Evolutionary conservation across 257 asterid genomes (phyloP), one percentile per base, ranked within the genome.

Genomic region (Petrea volubilis): DNA sequence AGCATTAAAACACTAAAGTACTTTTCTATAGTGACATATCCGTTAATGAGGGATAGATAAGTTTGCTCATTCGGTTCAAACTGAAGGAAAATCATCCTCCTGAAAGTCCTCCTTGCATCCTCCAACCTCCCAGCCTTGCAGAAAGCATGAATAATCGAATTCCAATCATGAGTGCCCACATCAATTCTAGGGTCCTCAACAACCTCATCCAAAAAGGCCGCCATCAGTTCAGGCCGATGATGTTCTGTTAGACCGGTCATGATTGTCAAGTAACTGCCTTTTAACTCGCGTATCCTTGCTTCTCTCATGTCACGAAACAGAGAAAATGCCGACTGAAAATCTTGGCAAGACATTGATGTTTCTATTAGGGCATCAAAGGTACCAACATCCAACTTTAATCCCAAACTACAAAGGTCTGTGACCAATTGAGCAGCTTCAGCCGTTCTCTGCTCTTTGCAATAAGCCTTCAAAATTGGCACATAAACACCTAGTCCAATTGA

Each of bases 241-340:
- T 88, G 89, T 68, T 92, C 99, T 3, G 97, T 95, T 72, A 95
- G 81, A 28, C 99, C 99, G 1, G 98, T 95, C 97, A 95, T 90
- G 79, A 95, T 88, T 3, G 98, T 92, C 78, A 95, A 77, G 76
- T 95, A 95, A 74, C 98, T 80, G 21, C 82, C 87, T 67, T 83
- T 90, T 69, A 92, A 78, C 18, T 92, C 94, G 1, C 76, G 61
- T n/a, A 76, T 62, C 67, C 97, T 87, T 12, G 95, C 79, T 77
- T 85, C 97, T 77, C 96, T 90, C 99, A 95, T 95, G 85, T 92
- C 99, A 60, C 96, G 90, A 61, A 92, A 95, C 51, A 95, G 47
- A 64, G 97, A 85, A 66, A 95, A 95, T 8, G 97, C 99, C 0
- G 99, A 95, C 63, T 88, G 97, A 57, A 92, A 95, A 86, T 95